Evolutionary conservation across 805 yeast species (phyloP), one percentile per base, ranked within the genome.

Genomic region (Lachancea dasiensis): DNA sequence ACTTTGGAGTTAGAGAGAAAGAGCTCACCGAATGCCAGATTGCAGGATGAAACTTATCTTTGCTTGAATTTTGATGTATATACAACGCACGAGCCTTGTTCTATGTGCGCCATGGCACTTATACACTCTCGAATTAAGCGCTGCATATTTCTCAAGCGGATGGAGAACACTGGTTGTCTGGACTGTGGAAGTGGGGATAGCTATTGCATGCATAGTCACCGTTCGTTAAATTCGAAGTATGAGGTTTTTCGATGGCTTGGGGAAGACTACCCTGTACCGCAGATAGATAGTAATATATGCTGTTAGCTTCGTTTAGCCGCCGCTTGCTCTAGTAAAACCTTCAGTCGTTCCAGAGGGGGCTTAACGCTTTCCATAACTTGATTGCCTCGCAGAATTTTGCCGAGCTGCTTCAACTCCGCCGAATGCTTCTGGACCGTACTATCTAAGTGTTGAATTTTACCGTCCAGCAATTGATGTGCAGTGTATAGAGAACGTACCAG

Each of bases 91-190:
- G 98, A 92, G 58, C 98, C 98, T 0, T 92, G 98, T 52, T 75
- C 86, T 0, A 92, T 90, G 97, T 92, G 98, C 54, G 65, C 85
- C 5, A 92, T 92, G 98, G 97, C 97, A 0, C 66, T 92, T 27
- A 79, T 89, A 8, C 98, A 92, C 56, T 90, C 97, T 1, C 68
- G 98, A 34, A 72, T 92, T 0, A 71, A 77, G 11, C 67, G 86
- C 36, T 63, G 90, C 23, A 63, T 84, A 1, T 90, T 79, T 59
- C 47, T 83, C 13, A 62, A 64, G 27, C 63, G 72, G 2, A 70
- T 73, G 46, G 47, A 50, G 0, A 41, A 43, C 17, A 75, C 83
- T 0, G 87, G 86, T 5, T 75, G 73, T 3, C 66, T 79, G 25
- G 72, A 66, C 28, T 70, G 70, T 3, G 49, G 51, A 1, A 72